Conservation (phyloP, 164 flowering plant species). For the Cinnamomum chago region DNA sequence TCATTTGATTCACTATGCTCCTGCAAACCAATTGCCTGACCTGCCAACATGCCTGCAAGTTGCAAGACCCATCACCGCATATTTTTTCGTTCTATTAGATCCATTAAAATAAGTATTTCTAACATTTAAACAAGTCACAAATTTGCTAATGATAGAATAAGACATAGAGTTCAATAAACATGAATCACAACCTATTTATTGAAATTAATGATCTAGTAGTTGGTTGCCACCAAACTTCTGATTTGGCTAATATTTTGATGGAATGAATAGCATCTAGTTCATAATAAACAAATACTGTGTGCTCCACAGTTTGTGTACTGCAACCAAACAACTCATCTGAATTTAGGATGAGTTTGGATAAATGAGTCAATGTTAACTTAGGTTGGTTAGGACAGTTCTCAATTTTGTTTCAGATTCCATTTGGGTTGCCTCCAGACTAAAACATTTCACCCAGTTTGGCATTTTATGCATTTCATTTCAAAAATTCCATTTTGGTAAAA, state of each 20-base stretch:
- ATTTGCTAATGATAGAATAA: background rate
- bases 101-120: background rate
- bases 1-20: slow-evolving; percentile 36
- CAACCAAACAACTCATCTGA: background rate
- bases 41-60: slow-evolving; percentile 48
- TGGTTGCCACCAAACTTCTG: background rate
- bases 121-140: background rate
- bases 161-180: background rate
- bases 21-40: slow-evolving; percentile 39
- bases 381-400: too few species aligned
- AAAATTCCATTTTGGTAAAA: too few species aligned
- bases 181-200: background rate
- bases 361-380: background rate
- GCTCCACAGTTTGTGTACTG: background rate
- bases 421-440: too few species aligned
- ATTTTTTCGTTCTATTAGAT: background rate
- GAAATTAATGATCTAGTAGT: background rate
- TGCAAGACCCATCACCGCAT: slow-evolving; percentile 8
- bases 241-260: background rate
- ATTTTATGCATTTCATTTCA: too few species aligned
- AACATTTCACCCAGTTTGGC: too few species aligned
- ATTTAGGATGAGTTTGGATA: background rate
- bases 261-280: background rate
- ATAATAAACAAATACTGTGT: too few species aligned
- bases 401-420: too few species aligned